Conservation (phyloP, 768 basidiomycete genomes). For the Megacollybia marginata region DNA sequence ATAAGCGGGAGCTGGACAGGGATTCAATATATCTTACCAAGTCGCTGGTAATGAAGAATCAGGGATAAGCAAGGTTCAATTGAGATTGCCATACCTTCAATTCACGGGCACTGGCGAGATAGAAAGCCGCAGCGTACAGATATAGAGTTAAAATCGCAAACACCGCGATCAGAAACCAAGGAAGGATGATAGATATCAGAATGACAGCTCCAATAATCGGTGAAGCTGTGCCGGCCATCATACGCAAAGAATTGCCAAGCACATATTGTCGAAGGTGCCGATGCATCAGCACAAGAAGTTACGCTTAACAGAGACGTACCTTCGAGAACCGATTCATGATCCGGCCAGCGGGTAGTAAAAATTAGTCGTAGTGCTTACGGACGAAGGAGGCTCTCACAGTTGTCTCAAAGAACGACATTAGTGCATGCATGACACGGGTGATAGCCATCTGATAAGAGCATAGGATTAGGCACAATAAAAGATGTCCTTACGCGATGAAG, state of each 20-base stretch:
- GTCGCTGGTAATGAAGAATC: constrained; percentile 29
- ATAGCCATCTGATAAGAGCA: constrained; percentile 41
- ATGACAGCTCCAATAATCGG: constrained; percentile 71
- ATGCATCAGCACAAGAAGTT: constrained; percentile 20
- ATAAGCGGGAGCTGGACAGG: background rate
- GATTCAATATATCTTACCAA: constrained; percentile 30
- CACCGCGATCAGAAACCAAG: constrained; percentile 81
- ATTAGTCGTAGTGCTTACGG: constrained; percentile 3
- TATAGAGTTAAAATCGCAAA: constrained; percentile 54
- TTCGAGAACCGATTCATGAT: constrained; percentile 91
- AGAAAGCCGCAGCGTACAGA: constrained; percentile 69
- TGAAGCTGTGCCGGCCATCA: constrained; percentile 57
- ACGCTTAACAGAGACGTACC: constrained; percentile 65
- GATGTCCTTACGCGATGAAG: constrained; percentile 47
- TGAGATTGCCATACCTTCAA: constrained; percentile 48
- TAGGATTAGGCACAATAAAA: background rate
- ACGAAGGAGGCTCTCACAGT: constrained; percentile 35
- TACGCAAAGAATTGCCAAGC: constrained; percentile 68
- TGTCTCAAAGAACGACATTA: constrained; percentile 88
- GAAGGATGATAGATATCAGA: constrained; percentile 67
- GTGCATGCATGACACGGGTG: constrained; percentile 69
- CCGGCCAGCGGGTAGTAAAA: constrained; percentile 62
- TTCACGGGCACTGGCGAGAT: constrained; percentile 80
- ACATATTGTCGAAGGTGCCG: constrained; percentile 75
- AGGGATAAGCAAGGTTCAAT: background rate